Base-by-base conservation (phyloP, 371 early-diverging fungal species). In the Chytridiales sp. region DNA sequence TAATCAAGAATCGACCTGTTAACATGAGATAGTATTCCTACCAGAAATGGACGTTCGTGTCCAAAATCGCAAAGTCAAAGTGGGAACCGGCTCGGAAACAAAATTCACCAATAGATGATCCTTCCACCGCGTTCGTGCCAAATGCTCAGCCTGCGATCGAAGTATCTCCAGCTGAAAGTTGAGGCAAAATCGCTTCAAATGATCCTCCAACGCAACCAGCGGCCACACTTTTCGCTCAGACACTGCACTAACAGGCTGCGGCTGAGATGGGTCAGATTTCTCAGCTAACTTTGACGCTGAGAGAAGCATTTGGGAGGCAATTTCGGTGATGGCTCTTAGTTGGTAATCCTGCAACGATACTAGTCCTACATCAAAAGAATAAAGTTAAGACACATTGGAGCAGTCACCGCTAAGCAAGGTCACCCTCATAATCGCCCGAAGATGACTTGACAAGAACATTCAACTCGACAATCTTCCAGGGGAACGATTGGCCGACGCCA, bases 391-490 rank as follows among this genome's bases (percentile, higher is more conserved):
- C 9, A 38, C 8, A 9, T 46, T 8, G 21, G 47, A 8, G 11
- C 13, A 13, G 13, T 46, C n/a, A 19, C 55, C 47, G 42, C 21
- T 11, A n/a, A 4, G 39, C n/a, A 15, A 39, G 31, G 2, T 35
- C 39, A 66, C 64, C 67, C 56, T 70, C 65, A 36, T 66, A 67
- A 4, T 59, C 64, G 13, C 41, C 30, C n/a, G 56, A 40, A 1
- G 46, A 59, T 13, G 67, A 66, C 21, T 66, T 54, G 4, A 68
- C 69, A 2, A 71, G 47, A 30, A 71, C 53, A 44, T 68, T 56
- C 6, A 74, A 31, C 17, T 66, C 69, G 11, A 68, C 56, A 17
- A 71, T 51, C 11, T 43, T 34, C 75, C 75, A 74, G 3, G 63
- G 67, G 21, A 64, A 35, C 11, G 8, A 13, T 11, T 31, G 24